A percentile compares a stretch with the other conserved stretches of the same genome.
Evolutionary conservation across 495 filamentous ascomycete species (phyloP).

Genomic region (Eremomyces bilateralis): DNA sequence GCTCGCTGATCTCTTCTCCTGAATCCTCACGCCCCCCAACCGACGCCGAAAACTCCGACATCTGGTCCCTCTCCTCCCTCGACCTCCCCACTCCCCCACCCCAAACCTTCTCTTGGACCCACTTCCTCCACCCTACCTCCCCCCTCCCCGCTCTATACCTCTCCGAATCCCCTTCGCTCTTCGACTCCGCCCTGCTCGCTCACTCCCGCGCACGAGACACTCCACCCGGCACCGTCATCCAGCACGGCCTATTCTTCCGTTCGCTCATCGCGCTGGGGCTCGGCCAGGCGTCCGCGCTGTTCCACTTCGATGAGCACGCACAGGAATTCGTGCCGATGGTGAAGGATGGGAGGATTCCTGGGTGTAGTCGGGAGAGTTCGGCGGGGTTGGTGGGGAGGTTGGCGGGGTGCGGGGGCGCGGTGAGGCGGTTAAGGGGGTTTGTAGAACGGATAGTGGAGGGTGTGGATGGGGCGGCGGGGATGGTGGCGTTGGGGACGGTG

Average conservation of each 20-base stretch:
- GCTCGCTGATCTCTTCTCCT: no score
- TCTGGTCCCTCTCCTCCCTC: no score
- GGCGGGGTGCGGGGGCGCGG: constrained; percentile 34
- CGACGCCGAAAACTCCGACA: no score
- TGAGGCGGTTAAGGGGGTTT: constrained; percentile 30
- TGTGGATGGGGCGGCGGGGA: constrained; percentile 23
- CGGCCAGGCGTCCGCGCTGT: constrained; percentile 63
- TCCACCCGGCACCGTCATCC: no score
- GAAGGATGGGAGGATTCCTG: constrained; percentile 39
- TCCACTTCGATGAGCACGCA: constrained; percentile 38
- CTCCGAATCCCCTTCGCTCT: no score
- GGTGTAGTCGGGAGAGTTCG: constrained; percentile 36
- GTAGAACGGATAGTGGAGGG: constrained; percentile 21
- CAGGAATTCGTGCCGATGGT: constrained; percentile 34
- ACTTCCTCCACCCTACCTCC: no score
- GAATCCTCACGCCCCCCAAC: no score
- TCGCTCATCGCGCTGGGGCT: constrained; percentile 52
- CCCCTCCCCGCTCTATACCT: no score
- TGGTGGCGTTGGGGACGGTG: constrained; percentile 38
- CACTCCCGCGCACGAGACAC: no score
- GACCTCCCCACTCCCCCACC: no score
- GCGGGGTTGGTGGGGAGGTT: constrained; percentile 34
- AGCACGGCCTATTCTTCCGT: constrained; percentile 23
- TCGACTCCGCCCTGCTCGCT: no score
- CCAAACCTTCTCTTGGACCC: no score